phyloP scores from a whole-genome alignment of 2,329 filamentous ascomycete genomes.

The Fusarium torulosum region DNA sequence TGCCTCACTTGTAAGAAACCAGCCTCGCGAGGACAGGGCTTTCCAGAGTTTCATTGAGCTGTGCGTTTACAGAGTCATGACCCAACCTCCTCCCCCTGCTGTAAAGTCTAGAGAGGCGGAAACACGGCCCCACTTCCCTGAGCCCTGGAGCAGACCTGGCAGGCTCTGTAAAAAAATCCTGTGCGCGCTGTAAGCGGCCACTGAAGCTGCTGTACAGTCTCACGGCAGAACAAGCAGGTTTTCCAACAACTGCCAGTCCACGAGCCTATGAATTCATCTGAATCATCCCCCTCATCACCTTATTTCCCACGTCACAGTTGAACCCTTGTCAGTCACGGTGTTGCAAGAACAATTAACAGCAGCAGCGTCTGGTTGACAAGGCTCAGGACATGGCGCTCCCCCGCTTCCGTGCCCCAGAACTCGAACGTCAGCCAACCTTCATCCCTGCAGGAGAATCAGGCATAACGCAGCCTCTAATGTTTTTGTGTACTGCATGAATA shows the following conservation, averaged over 20 bases:
- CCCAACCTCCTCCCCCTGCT: constrained; percentile 3
- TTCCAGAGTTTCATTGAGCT: neutral
- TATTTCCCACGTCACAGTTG: constrained; percentile 33
- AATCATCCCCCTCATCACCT: constrained; percentile 21
- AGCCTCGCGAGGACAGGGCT: constrained; percentile 14
- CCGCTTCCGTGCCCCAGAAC: constrained; percentile 26
- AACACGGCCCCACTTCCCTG: constrained; percentile 24
- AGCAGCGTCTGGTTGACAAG: constrained; percentile 18
- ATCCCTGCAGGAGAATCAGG: constrained; percentile 30
- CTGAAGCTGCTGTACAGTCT: constrained; percentile 26
- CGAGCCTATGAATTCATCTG: constrained; percentile 20
- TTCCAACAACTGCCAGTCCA: constrained; percentile 15
- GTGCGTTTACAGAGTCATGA: neutral
- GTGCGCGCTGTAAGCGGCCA: constrained; percentile 26
- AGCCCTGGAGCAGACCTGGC: constrained; percentile 28
- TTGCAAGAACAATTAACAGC: constrained; percentile 24
- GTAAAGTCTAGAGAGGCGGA: neutral
- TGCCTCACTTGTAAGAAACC: constrained; percentile 13
- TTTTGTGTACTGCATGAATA: constrained; percentile 19
- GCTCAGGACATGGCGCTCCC: constrained; percentile 10
- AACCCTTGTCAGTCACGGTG: constrained; percentile 21
- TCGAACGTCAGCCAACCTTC: constrained; percentile 32
- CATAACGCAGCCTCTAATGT: constrained; percentile 27
- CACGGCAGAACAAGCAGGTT: constrained; percentile 25
- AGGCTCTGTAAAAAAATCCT: constrained; percentile 13